A percentile compares a stretch with the other conserved stretches of the same genome.
Evolutionary conservation across 2,329 filamentous ascomycete species (phyloP).

Genomic region (Nannizziopsis arthrosporioides): DNA sequence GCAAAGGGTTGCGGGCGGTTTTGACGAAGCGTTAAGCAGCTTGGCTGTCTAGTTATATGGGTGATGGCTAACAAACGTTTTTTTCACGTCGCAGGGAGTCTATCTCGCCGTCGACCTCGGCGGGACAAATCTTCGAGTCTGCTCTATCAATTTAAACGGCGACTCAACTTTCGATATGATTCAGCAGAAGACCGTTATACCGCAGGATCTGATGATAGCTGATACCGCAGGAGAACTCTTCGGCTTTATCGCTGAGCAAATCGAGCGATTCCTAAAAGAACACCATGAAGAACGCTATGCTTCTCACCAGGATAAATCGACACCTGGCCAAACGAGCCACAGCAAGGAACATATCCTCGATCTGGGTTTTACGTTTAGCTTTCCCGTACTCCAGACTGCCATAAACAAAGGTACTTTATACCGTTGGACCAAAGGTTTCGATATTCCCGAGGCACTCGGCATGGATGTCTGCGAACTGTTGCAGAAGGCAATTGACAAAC

Average conservation of each 20-base stretch:
- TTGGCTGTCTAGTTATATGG: neutral
- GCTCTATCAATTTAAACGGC: conserved; percentile 84
- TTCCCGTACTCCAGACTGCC: conserved; percentile 83
- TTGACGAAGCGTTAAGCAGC: neutral
- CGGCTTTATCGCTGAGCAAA: conserved; percentile 81
- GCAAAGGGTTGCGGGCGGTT: conserved; percentile 2
- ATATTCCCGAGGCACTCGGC: conserved; percentile 86
- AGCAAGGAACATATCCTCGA: conserved; percentile 72
- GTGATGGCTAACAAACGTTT: conserved; percentile 10
- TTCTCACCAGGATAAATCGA: conserved; percentile 53
- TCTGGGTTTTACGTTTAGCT: conserved; percentile 97
- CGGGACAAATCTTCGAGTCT: conserved; percentile 96
- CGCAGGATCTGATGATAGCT: conserved; percentile 78
- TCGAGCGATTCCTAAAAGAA: conserved; percentile 72
- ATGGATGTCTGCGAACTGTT: conserved; percentile 88
- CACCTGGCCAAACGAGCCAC: conserved; percentile 48
- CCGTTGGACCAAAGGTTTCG: conserved; percentile 97
- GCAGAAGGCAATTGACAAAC: conserved; percentile 76
- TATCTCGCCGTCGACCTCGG: conserved; percentile 97
- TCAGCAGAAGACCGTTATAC: conserved; percentile 85
- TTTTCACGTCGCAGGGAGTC: conserved; percentile 52
- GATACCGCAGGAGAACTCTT: conserved; percentile 81
- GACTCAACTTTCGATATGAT: conserved; percentile 91
- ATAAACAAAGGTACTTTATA: conserved; percentile 93
- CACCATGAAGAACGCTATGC: conserved; percentile 85